These are phyloP conservation scores for Tilletia setariae DNA, from an alignment of 1,284 basidiomycete genomes.

Conservation along the genomic window DNA sequence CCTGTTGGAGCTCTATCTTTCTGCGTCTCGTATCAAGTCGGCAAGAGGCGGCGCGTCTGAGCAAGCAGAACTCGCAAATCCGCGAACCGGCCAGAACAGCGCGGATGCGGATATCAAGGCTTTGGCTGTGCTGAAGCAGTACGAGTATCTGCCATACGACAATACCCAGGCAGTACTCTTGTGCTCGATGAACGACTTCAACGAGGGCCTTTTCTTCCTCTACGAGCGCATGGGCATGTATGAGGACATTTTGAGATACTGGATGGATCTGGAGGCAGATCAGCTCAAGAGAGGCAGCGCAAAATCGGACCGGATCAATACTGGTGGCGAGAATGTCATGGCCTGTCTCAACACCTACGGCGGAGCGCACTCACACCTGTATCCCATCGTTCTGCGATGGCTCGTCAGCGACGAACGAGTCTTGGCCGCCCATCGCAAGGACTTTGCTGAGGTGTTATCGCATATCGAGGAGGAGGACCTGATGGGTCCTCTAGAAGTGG, in stretches of 20 bases:
- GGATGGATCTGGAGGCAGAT: conserved; percentile 66
- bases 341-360: conserved; percentile 73
- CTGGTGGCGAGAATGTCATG: conserved; percentile 63
- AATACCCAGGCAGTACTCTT: conserved; percentile 85
- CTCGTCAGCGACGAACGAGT: conserved; percentile 68
- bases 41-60: conserved; percentile 16
- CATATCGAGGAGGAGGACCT: conserved; percentile 74
- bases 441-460: conserved; percentile 66
- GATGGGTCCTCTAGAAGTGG: conserved; percentile 80
- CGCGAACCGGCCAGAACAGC: too few relatives aligned
- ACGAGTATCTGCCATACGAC: conserved; percentile 70
- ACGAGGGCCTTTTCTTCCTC: conserved; percentile 76
- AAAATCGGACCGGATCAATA: conserved; percentile 30
- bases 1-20: conserved; percentile 84
- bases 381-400: conserved; percentile 83
- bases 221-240: conserved; percentile 95
- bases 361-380: conserved; percentile 68
- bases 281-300: conserved; percentile 46
- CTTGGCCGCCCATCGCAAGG: conserved; percentile 67
- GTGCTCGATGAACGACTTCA: conserved; percentile 78
- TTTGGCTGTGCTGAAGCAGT: conserved; percentile 39
- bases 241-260: conserved; percentile 87
- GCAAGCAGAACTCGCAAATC: conserved; percentile 38
- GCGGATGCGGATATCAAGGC: conserved; percentile 23
- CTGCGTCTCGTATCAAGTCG: conserved; percentile 56